Base-by-base conservation (phyloP, 306 rosid genomes). In the Delonix regia region DNA sequence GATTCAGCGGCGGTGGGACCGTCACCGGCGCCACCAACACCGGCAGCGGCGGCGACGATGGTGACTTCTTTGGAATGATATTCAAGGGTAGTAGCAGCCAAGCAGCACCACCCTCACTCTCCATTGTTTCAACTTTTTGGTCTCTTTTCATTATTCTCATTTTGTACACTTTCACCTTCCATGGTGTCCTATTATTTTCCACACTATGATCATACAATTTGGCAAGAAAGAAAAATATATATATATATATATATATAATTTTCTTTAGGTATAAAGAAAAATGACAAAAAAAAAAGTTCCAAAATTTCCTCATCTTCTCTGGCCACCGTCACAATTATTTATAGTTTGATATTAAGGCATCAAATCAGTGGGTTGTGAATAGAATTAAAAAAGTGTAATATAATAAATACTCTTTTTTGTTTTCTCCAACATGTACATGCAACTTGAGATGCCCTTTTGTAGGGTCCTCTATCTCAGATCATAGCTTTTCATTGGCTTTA, bases 11-110 rank as follows among this genome's bases (percentile, higher is more conserved):
- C 6, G 83, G 88, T 25, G 94, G 97, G 90, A 71, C 88, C 63
- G 81, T 81, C 8, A 79, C 84, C 6, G 89, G 92, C 53, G 83
- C 83, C 74, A 81, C 78, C 71, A 65, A 64, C 82, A 80, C 51
- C 13, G 92, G 92, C 53, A 4, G 30, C 15, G 33, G 71, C 16
- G 47, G 80, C 47, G 86, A 71, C 10, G 91, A 80, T 34, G 97
- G 86, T 0, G 94, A 90, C 87, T 88, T 79, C 79, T 93, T 93
- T 21, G 97, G 97, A 51, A 91, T 93, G 96, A 88, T 93, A 79
- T 91, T 96, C 62, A 88, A 84, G 49, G 88, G 86, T 44, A 78
- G 83, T 19, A 80, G 81, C 81, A 85, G 87, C 80, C 81, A 81
- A 45, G 86, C 88, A 63, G 65, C 93, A 14, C 83, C 90, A 72